Evolutionary conservation across 2,329 filamentous ascomycete species (phyloP).

Genomic region (Dryadomyces quercus-mongolicae): DNA sequence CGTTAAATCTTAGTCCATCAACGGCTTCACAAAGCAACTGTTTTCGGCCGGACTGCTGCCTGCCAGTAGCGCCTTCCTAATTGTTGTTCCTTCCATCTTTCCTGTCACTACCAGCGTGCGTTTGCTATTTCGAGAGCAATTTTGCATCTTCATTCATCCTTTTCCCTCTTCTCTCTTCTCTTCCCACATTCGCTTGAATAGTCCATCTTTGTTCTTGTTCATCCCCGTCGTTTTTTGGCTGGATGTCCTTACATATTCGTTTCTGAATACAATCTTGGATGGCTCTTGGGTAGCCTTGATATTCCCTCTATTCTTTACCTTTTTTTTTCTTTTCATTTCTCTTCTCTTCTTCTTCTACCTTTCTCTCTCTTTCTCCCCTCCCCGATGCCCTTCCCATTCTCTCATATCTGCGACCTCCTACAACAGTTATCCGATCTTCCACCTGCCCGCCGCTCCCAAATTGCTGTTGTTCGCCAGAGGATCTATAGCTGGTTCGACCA

Average conservation of each 20-base stretch:
- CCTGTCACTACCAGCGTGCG: not conserved
- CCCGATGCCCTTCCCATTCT: conserved; percentile 54
- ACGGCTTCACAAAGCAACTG: not conserved
- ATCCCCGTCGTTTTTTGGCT: not conserved
- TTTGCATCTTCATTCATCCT: not conserved
- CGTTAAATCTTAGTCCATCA: not conserved
- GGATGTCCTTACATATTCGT: too few species aligned
- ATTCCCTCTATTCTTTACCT: not conserved
- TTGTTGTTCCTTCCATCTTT: not conserved
- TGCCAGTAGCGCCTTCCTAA: not conserved
- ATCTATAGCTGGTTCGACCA: conserved; percentile 57
- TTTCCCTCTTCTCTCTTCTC: not conserved
- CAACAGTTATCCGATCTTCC: conserved; percentile 45
- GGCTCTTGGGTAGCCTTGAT: not conserved
- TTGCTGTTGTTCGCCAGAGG: conserved; percentile 11
- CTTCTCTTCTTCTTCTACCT: not conserved
- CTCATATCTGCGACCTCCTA: conserved; percentile 61
- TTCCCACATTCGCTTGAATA: not conserved
- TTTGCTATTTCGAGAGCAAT: not conserved
- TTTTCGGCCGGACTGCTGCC: conserved; percentile 3
- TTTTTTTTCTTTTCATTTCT: not conserved
- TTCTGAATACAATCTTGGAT: too few species aligned
- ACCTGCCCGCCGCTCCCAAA: conserved; percentile 18
- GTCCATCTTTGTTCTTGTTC: not conserved
- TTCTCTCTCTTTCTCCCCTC: not conserved